Conservation (phyloP, 2,329 filamentous ascomycete species). For the Aspergillus melleus region DNA sequence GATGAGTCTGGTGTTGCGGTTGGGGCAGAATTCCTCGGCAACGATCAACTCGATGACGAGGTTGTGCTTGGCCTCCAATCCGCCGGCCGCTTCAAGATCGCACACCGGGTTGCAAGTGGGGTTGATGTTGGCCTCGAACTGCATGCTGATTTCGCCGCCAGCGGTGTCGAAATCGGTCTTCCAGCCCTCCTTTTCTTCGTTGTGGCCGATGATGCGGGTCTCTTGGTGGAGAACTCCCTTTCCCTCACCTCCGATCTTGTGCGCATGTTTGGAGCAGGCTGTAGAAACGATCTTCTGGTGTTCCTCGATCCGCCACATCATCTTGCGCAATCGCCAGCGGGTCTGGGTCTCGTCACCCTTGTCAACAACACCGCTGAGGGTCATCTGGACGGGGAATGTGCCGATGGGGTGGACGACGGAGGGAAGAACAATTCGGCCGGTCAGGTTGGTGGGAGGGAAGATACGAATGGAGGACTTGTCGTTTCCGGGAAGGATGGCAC, state of each 20-base stretch:
- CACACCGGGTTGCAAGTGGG: conserved; percentile 68
- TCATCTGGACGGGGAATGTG: conserved; percentile 74
- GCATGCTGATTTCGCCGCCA: conserved; percentile 75
- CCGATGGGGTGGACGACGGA: conserved; percentile 84
- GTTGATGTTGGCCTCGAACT: conserved; percentile 68
- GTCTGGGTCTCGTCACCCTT: conserved; percentile 68
- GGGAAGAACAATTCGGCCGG: conserved; percentile 77
- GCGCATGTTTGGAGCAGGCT: conserved; percentile 74
- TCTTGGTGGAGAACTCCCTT: conserved; percentile 76
- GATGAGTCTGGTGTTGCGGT: conserved; percentile 69
- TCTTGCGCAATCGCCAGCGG: conserved; percentile 85
- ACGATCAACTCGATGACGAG: conserved; percentile 93
- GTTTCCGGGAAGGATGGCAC: conserved; percentile 73
- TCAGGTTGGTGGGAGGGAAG: conserved; percentile 94
- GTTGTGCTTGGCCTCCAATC: conserved; percentile 77
- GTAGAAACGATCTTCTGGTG: conserved; percentile 75
- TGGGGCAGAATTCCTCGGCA: conserved; percentile 77
- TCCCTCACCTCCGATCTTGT: conserved; percentile 62
- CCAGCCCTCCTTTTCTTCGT: conserved; percentile 84
- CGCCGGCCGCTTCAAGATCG: conserved; percentile 72
- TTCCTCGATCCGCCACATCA: conserved; percentile 93
- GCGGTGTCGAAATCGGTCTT: conserved; percentile 73
- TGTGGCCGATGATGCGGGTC: conserved; percentile 73
- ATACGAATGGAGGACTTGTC: conserved; percentile 90
- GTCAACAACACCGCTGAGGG: conserved; percentile 81